phyloP scores from a whole-genome alignment of 345 rosid genomes.

The Pelargonium nanum region DNA sequence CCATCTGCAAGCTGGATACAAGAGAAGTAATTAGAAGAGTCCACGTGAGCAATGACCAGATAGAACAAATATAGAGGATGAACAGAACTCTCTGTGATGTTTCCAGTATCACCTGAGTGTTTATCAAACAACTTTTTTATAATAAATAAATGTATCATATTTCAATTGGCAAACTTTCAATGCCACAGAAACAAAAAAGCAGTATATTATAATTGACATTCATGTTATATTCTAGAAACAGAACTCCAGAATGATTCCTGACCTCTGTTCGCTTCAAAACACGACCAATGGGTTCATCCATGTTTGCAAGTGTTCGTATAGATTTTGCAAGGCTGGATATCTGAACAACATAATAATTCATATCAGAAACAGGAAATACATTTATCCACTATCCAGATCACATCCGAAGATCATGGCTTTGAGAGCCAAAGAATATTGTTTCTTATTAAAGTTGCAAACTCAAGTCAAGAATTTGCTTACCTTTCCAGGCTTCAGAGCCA shows the following conservation, averaged over 20 bases:
- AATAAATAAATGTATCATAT: too few species aligned
- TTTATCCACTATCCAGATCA: background rate
- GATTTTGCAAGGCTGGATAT: constrained; percentile 38
- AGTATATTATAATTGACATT: background rate
- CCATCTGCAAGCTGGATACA: constrained; percentile 81
- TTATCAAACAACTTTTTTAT: too few species aligned
- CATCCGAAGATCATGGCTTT: too few species aligned
- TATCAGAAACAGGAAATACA: background rate
- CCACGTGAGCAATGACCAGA: background rate
- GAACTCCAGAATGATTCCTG: constrained; percentile 7
- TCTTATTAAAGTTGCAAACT: background rate
- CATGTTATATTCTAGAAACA: background rate
- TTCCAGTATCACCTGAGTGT: background rate
- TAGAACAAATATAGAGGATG: background rate
- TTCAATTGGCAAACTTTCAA: background rate
- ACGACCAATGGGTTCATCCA: constrained; percentile 52
- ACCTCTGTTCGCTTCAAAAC: constrained; percentile 45
- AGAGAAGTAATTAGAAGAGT: constrained; percentile 8
- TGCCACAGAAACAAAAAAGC: background rate
- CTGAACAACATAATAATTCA: constrained; percentile 15
- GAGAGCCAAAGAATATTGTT: background rate
- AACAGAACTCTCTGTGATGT: too few species aligned
- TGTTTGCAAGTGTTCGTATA: constrained; percentile 41
- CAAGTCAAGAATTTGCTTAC: constrained; percentile 19
- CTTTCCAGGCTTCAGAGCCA: constrained; percentile 50